Base-by-base conservation (phyloP, 2,329 filamentous ascomycete genomes). In the Aulographum hederae region DNA sequence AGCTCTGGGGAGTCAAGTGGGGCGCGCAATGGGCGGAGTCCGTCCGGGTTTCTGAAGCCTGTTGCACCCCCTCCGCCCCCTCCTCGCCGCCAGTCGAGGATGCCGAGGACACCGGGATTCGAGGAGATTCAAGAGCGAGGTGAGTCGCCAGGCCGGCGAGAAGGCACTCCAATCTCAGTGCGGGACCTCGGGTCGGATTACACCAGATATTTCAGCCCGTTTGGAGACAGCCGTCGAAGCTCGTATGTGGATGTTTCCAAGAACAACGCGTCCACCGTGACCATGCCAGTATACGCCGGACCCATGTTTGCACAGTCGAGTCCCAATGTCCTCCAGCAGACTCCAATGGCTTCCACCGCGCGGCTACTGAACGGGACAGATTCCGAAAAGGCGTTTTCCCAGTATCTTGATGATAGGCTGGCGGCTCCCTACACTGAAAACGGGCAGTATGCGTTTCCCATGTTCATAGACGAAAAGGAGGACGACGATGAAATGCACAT, bases 401-500 rank as follows among this genome's bases (percentile, higher is more conserved):
- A 51, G 2, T 54, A 56, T 17, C 41, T 63, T 8, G 59, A 66
- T 41, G 61, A 67, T 39, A 50, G 60, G 19, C 43, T 66, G 10
- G 51, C 47, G 13, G 57, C 54, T 6, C 58, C 60, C 2, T 50
- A 46, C 39, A 43, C 56, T 15, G 58, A 59, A 34, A 48, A 52
- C 21, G 54, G 51, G 16, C 51, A 53, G 15, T 49, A 49, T 36
- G 42, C 40, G 1, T 61, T 59, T 41, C 56, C 62, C 4, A 41
- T 67, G 14, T 62, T 63, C 38, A 48, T 52, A 11, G 56, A 67
- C 36, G 55, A 65, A 36, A 52, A 57, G 30, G 65, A 69, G 41
- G 54, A 54, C 17, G 65, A 69, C 37, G 65, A 69, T 37, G 58
- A 61, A 17, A 54, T 66, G 46, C 65, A 69, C 36, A 60, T 63